Percentiles rank a stretch among this genome's conserved stretches.
Conservation (phyloP, 2,329 filamentous ascomycete species). For the Fusarium nodosum region DNA sequence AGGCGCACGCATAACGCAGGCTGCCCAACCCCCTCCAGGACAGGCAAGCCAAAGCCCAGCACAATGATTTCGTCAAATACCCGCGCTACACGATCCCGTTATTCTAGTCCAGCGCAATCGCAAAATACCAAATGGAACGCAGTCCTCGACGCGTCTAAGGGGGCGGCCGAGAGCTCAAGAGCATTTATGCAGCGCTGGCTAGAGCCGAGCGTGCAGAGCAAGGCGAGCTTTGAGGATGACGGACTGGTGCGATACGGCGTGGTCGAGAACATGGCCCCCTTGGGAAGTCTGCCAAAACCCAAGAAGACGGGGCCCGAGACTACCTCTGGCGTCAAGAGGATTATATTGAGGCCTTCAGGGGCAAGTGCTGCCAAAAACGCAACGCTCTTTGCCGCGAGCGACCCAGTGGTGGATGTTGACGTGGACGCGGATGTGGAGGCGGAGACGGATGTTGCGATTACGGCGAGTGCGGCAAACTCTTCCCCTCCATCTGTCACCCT, state of each 20-base stretch:
- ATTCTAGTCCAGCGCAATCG: conserved; percentile 65
- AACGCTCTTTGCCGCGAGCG: conserved; percentile 39
- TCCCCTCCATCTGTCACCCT: conserved; percentile 43
- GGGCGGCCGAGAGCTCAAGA: conserved; percentile 56
- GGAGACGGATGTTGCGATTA: conserved; percentile 43
- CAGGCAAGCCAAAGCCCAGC: conserved; percentile 28
- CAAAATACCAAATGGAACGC: conserved; percentile 51
- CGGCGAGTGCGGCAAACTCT: conserved; percentile 40
- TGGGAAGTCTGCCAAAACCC: conserved; percentile 78
- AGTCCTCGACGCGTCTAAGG: conserved; percentile 57
- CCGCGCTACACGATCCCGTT: conserved; percentile 68
- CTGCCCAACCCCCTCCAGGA: conserved; percentile 33
- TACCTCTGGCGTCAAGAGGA: conserved; percentile 56
- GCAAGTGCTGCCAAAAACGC: conserved; percentile 48
- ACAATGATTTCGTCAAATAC: conserved; percentile 60
- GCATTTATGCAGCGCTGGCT: conserved; percentile 70
- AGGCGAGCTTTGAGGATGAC: conserved; percentile 82
- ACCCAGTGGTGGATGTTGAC: conserved; percentile 46
- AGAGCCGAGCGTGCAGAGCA: conserved; percentile 70
- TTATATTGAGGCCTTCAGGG: conserved; percentile 61
- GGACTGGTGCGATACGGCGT: conserved; percentile 81
- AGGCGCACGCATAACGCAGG: conserved; percentile 23
- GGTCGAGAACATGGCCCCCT: conserved; percentile 84
- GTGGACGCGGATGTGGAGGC: conserved; percentile 29
- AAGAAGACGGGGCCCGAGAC: conserved; percentile 55